phyloP scores from a whole-genome alignment of 768 basidiomycete species.

The Mycena polygramma region DNA sequence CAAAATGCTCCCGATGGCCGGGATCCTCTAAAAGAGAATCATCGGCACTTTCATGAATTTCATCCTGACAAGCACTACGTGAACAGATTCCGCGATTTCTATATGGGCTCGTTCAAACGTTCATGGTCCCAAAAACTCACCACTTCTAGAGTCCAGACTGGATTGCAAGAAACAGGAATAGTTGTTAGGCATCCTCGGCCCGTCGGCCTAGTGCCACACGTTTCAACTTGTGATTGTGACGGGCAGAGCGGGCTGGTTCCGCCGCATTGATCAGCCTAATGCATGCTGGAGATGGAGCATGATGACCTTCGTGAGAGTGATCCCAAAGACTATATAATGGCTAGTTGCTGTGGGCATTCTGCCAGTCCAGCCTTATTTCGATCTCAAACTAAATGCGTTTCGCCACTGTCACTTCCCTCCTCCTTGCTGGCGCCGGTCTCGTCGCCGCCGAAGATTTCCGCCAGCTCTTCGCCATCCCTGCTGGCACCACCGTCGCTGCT shows the following conservation, averaged over 20 bases:
- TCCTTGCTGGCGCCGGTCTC: conserved; percentile 20
- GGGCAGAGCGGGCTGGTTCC: conserved; percentile 10
- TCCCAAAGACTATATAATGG: conserved; percentile 16
- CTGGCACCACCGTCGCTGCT: conserved; percentile 13
- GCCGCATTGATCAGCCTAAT: conserved; percentile 7
- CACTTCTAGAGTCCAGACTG: conserved; percentile 1
- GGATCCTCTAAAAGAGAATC: too few relatives aligned
- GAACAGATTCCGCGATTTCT: neutral
- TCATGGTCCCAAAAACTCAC: neutral
- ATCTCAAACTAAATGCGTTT: conserved; percentile 22
- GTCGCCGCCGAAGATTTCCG: conserved; percentile 22
- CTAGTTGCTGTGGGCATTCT: conserved; percentile 15
- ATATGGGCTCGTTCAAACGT: conserved; percentile 4
- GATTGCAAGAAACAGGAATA: conserved; percentile 1
- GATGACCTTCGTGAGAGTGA: conserved; percentile 16
- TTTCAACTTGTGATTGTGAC: conserved; percentile 7
- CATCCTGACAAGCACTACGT: neutral
- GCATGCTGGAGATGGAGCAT: neutral
- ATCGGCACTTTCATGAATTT: too few relatives aligned
- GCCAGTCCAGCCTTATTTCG: conserved; percentile 6
- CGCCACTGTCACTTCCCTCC: conserved; percentile 25
- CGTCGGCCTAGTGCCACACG: conserved; percentile 11
- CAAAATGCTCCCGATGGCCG: too few relatives aligned
- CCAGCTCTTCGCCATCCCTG: conserved; percentile 24
- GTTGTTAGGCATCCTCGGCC: conserved; percentile 12